Conservation (phyloP, 768 basidiomycete species). For the Auriscalpium vulgare region DNA sequence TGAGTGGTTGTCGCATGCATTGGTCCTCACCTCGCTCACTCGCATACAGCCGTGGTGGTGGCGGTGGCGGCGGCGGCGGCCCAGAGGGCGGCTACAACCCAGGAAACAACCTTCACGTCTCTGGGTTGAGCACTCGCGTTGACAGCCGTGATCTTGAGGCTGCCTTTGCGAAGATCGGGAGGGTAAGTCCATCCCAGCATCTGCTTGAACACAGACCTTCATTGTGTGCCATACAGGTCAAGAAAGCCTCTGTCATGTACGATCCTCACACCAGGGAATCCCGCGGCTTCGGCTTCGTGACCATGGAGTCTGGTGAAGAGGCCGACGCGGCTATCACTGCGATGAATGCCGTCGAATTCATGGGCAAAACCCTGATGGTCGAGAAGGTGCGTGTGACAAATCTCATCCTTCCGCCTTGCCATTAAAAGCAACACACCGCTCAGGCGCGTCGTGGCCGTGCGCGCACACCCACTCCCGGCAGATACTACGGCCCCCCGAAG, state of each 20-base stretch:
- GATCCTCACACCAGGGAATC: conserved; percentile 65
- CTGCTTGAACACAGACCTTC: neutral
- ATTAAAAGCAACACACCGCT: neutral
- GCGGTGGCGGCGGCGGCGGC: conserved; percentile 7
- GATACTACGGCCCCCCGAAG: conserved; percentile 92
- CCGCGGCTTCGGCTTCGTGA: conserved; percentile 86
- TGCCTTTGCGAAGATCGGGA: conserved; percentile 81
- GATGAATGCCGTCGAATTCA: conserved; percentile 74
- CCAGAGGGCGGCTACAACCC: conserved; percentile 39
- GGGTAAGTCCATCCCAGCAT: conserved; percentile 38
- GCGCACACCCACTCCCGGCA: conserved; percentile 87
- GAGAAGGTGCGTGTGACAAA: conserved; percentile 57
- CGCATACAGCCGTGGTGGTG: neutral
- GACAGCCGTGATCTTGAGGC: conserved; percentile 86
- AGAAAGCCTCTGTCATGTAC: conserved; percentile 56
- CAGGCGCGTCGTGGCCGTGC: conserved; percentile 88
- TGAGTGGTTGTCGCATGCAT: conserved; percentile 24
- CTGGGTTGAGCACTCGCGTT: conserved; percentile 47
- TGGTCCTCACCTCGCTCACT: neutral
- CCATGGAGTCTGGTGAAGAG: conserved; percentile 76
- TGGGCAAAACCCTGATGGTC: conserved; percentile 84
- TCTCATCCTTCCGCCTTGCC: neutral
- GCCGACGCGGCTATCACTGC: conserved; percentile 87
- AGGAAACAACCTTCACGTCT: conserved; percentile 62
- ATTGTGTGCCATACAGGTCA: conserved; percentile 35